Evolutionary conservation across 139 green algal species (phyloP).

Genomic region (Nannochloris sp.): DNA sequence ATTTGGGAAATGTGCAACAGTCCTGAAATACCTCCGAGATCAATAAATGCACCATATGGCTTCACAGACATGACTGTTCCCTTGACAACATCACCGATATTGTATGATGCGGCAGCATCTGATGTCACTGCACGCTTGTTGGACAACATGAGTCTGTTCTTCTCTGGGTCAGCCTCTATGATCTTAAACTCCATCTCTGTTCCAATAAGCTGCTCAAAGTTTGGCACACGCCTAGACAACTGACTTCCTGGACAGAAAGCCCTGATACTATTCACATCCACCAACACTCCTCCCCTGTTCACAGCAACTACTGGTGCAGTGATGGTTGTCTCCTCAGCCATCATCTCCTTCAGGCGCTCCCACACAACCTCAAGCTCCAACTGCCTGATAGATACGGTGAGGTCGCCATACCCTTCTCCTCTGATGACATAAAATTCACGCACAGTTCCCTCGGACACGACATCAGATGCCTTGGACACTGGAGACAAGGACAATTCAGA

Average conservation of each 20-base stretch:
- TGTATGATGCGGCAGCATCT: constrained; percentile 18
- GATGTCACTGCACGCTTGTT: constrained; percentile 41
- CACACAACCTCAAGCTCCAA: constrained; percentile 70
- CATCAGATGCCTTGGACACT: constrained; percentile 64
- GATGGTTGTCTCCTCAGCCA: constrained; percentile 78
- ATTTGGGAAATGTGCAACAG: constrained; percentile 98
- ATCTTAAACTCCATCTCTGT: constrained; percentile 79
- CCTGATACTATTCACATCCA: constrained; percentile 53
- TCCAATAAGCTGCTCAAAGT: constrained; percentile 69
- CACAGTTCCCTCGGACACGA: constrained; percentile 50
- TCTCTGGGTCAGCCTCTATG: constrained; percentile 90
- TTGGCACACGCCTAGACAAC: constrained; percentile 36
- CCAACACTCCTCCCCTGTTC: constrained; percentile 41
- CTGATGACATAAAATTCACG: constrained; percentile 81
- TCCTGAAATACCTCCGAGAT: constrained; percentile 83
- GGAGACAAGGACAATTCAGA: constrained; percentile 72
- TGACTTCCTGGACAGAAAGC: constrained; percentile 72
- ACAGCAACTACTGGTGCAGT: constrained; percentile 49
- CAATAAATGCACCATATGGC: constrained; percentile 95
- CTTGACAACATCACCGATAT: constrained; percentile 84
- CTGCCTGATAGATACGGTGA: constrained; percentile 67
- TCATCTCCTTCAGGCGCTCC: constrained; percentile 58
- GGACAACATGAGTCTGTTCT: constrained; percentile 77
- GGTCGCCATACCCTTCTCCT: constrained; percentile 53
- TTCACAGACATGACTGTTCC: constrained; percentile 82